phyloP scores from a whole-genome alignment of 306 rosid genomes.

The Lagenaria siceraria region DNA sequence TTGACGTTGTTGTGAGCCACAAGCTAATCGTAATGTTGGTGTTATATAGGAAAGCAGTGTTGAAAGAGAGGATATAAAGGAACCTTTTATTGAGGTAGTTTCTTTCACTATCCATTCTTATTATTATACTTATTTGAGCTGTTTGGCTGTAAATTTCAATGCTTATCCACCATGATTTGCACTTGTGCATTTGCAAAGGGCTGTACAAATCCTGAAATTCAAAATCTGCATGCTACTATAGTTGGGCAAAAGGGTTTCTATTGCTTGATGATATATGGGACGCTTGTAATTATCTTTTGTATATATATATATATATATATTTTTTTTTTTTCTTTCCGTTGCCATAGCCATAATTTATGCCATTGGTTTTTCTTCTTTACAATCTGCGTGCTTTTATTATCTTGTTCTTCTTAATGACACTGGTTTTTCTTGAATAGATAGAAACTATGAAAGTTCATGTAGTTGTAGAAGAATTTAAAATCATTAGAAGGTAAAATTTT shows the following conservation, averaged over 20 bases:
- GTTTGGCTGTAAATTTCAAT: neutral
- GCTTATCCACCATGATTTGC: neutral
- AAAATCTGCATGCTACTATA: neutral
- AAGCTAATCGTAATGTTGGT: constrained; percentile 14
- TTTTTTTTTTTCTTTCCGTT: neutral
- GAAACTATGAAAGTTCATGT: neutral
- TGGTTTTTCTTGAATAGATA: neutral
- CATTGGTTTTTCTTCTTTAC: neutral
- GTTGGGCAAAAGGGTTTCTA: neutral
- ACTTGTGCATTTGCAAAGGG: neutral
- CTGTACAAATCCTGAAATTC: neutral
- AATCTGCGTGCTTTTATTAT: neutral
- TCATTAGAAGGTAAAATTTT: neutral
- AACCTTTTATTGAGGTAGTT: constrained; percentile 88
- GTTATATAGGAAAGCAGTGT: constrained; percentile 74
- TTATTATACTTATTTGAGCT: neutral
- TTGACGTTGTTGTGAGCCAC: neutral
- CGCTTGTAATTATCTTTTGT: neutral
- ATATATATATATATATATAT: neutral
- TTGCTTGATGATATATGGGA: neutral
- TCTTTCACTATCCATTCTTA: neutral
- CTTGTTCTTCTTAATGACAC: neutral
- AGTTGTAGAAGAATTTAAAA: neutral
- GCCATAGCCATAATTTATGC: neutral
- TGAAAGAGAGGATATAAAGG: constrained; percentile 84